Percentiles rank a stretch among this genome's conserved stretches.
Conservation (phyloP, 345 rosid genomes). For the Salix brachista region DNA sequence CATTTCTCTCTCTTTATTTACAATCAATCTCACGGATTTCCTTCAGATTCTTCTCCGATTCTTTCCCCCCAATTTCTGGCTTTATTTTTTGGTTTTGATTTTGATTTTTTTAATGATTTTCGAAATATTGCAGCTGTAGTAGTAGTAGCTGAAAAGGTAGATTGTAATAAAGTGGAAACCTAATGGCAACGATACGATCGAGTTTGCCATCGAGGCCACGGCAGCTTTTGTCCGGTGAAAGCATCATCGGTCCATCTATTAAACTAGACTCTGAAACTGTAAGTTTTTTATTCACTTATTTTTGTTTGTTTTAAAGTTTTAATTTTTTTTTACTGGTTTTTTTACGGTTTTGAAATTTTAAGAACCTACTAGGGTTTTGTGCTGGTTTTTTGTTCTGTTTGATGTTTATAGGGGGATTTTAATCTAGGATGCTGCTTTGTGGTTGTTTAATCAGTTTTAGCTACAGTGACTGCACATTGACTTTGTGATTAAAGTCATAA, state of each 20-base stretch:
- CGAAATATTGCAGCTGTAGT: neutral
- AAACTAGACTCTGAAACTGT: slow-evolving; percentile 86
- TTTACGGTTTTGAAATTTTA: neutral
- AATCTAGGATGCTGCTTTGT: neutral
- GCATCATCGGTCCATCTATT: slow-evolving; percentile 63
- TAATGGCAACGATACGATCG: slow-evolving; percentile 79
- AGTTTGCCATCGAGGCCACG: slow-evolving; percentile 86
- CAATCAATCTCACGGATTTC: slow-evolving; percentile 6
- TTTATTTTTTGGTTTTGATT: neutral
- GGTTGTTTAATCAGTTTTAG: neutral
- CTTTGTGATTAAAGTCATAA: neutral
- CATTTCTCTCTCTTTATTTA: neutral
- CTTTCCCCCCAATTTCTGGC: neutral
- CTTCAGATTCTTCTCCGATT: slow-evolving; percentile 12
- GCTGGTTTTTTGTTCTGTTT: neutral
- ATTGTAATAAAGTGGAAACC: slow-evolving; percentile 39
- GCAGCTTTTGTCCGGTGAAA: slow-evolving; percentile 86
- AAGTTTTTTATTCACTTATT: slow-evolving; percentile 25
- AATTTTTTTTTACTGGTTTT: neutral
- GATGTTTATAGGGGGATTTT: neutral
- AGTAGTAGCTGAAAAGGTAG: slow-evolving; percentile 25
- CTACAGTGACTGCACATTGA: neutral
- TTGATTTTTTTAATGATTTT: neutral
- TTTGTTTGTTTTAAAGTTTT: neutral
- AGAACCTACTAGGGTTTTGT: slow-evolving; percentile 16